Evolutionary conservation across 805 yeast genomes (phyloP), one percentile per base, ranked within the genome.

Genomic region (Kuraishia floccosa): DNA sequence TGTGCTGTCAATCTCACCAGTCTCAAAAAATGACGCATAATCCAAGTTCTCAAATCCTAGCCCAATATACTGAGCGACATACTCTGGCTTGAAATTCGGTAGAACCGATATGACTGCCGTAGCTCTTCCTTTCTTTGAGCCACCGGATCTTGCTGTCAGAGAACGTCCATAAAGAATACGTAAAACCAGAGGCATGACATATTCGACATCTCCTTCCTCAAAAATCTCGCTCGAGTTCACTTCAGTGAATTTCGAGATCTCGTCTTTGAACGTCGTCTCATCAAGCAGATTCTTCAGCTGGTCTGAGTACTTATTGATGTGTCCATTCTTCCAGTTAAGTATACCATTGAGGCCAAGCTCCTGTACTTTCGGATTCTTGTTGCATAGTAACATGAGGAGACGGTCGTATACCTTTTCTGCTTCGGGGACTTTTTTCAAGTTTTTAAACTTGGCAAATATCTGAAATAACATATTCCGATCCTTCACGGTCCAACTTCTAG

Each of bases 151-250:
- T 4, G 76, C 63, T 1, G 77, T 67, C 52, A 84, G 93, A 6
- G 86, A 84, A 35, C 94, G 67, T 6, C 97, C 97, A 52, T 78
- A 89, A 14, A 91, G 57, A 17, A 91, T 77, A 40, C 96, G 59
- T 30, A 86, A 48, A 4, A 86, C 65, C 19, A 82, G 45, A 1
- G 93, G 91, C 69, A 85, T 70, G 3, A 89, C 64, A 2, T 38
- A 50, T 2, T 50, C 58, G 11, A 66, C 57, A 47, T 91, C 96
- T 3, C 60, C 60, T 6, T 60, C 63, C 38, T 80, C 84, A 32
- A 86, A 63, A 2, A 64, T 52, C 12, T 54, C 56, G 6, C 73
- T 66, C 4, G 66, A 72, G 14, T 65, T 58, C 24, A 61, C 63
- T 13, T 68, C 63, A 13, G 83, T 55, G 24, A 91, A 65, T 12